A percentile compares a stretch with the other conserved stretches of the same genome.
Evolutionary conservation across 441 rosid species (phyloP).

Genomic region (Rhodomyrtus psidioides): DNA sequence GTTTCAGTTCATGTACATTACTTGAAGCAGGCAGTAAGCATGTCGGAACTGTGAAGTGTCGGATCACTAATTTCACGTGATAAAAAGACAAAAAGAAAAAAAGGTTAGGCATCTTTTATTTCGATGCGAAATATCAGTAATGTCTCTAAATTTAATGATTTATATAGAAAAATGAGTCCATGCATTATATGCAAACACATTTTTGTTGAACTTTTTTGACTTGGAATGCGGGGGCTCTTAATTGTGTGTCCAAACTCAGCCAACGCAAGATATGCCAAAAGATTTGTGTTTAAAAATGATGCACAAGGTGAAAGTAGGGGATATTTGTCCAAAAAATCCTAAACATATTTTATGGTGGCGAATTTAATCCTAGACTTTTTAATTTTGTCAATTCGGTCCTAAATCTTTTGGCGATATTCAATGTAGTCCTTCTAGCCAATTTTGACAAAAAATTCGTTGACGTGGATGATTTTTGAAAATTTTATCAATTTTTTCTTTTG

Average conservation of each 20-base stretch:
- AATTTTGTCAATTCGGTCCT: rapidly evolving
- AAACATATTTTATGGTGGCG: not conserved
- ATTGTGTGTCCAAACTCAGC: not conserved
- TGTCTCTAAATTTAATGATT: not conserved
- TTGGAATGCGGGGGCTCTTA: not conserved
- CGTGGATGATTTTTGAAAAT: not conserved
- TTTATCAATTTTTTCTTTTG: not conserved
- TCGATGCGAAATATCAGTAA: not conserved
- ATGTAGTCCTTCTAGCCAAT: rapidly evolving
- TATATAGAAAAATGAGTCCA: not conserved
- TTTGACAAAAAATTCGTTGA: not conserved
- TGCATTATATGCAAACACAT: not conserved
- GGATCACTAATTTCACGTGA: not conserved
- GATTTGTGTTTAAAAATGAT: not conserved
- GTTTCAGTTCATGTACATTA: not conserved
- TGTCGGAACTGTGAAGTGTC: not conserved
- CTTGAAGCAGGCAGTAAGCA: not conserved
- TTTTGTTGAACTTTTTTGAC: not conserved
- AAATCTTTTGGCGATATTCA: not conserved
- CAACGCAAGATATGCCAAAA: not conserved
- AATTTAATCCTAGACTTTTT: too few species aligned
- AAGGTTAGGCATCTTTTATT: not conserved
- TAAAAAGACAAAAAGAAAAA: not conserved
- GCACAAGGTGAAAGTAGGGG: not conserved
- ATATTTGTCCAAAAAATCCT: not conserved